Conservation (phyloP, 179 eudicot genomes). For the Beta macrorhiza region DNA sequence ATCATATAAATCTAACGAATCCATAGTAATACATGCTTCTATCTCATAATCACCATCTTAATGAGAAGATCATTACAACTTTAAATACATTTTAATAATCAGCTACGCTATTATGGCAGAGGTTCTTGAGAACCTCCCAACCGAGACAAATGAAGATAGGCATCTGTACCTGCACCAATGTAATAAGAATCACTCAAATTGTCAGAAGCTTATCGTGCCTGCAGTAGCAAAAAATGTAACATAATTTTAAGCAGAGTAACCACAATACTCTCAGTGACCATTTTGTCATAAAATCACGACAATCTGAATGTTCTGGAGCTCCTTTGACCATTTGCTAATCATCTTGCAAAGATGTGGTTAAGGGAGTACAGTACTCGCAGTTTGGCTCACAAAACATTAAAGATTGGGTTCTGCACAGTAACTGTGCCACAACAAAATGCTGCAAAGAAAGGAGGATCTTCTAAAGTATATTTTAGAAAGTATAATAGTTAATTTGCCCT, state of each 20-base stretch:
- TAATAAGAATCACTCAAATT: neutral
- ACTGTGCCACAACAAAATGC: neutral
- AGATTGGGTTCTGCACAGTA: neutral
- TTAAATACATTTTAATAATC: constrained; percentile 5
- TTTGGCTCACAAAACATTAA: neutral
- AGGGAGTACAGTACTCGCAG: neutral
- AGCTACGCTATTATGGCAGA: constrained; percentile 38
- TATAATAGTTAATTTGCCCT: neutral
- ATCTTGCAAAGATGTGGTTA: neutral
- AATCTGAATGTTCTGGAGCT: neutral
- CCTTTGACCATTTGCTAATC: neutral
- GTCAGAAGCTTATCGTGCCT: neutral
- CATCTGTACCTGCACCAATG: constrained; percentile 49
- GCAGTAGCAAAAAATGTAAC: neutral
- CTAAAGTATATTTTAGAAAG: no score
- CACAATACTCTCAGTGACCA: neutral
- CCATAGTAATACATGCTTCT: neutral
- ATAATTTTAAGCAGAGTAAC: no score
- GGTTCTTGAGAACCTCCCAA: constrained; percentile 72
- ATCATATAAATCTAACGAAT: neutral
- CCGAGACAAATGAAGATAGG: constrained; percentile 66
- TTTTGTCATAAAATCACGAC: neutral
- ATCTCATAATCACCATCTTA: constrained; percentile 3
- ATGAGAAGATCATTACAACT: neutral
- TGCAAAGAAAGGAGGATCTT: neutral